phyloP scores from a whole-genome alignment of 2,329 filamentous ascomycete genomes.

The Hymenoscyphus albidus region DNA sequence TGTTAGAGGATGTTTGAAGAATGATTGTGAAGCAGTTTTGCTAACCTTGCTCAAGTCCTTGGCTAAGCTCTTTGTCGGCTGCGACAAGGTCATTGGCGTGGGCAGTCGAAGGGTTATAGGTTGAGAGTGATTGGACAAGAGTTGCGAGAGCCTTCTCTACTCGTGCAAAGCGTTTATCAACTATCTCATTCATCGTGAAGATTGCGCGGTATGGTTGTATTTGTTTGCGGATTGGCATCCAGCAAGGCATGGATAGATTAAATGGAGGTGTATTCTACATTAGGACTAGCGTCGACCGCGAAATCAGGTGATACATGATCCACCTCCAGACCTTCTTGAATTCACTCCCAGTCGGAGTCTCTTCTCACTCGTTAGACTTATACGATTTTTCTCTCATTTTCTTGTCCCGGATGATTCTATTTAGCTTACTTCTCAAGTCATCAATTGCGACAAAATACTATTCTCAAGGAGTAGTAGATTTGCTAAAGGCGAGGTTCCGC shows the following conservation, averaged over 20 bases:
- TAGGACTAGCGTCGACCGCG: too few relatives aligned
- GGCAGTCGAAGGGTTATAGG: slow-evolving; percentile 70
- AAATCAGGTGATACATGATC: too few relatives aligned
- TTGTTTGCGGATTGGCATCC: background rate
- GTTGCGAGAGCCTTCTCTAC: slow-evolving; percentile 63
- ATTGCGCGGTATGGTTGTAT: background rate
- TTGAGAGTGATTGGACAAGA: slow-evolving; percentile 74
- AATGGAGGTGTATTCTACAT: background rate
- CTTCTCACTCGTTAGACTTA: too few relatives aligned
- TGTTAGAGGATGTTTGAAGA: background rate
- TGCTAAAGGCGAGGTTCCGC: too few relatives aligned
- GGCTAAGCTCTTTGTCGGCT: slow-evolving; percentile 65
- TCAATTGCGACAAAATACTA: too few relatives aligned
- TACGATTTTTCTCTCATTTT: too few relatives aligned
- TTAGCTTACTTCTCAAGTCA: too few relatives aligned
- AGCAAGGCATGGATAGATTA: background rate
- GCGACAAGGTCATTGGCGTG: slow-evolving; percentile 66
- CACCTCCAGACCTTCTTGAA: too few relatives aligned
- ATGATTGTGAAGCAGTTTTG: slow-evolving; percentile 8
- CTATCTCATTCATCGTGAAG: slow-evolving; percentile 54
- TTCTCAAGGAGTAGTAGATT: too few relatives aligned
- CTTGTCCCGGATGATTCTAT: too few relatives aligned
- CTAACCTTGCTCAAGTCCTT: slow-evolving; percentile 62
- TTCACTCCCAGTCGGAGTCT: too few relatives aligned
- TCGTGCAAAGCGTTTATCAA: slow-evolving; percentile 61